Evolutionary conservation across 805 yeast genomes (phyloP).

Genomic region (Lipomyces kockii): DNA sequence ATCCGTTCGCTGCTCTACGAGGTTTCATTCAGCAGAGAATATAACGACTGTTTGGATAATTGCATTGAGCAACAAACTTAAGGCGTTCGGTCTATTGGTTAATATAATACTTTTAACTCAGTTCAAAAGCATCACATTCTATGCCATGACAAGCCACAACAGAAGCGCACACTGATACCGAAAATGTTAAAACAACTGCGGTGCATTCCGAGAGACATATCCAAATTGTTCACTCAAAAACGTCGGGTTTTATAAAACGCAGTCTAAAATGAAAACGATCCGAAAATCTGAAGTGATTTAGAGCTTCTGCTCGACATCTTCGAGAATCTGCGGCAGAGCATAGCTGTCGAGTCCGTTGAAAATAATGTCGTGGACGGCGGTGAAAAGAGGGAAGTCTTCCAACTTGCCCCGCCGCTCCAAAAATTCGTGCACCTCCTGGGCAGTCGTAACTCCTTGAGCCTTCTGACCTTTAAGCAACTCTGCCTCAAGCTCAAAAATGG

Average conservation of each 20-base stretch:
- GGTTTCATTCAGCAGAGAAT: slow-evolving; percentile 54
- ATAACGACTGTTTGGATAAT: neutral
- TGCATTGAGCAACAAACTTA: neutral
- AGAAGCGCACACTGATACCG: neutral
- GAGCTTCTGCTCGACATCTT: slow-evolving; percentile 18
- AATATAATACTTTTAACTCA: neutral
- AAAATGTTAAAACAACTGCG: neutral
- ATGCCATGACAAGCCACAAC: neutral
- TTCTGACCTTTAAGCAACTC: slow-evolving; percentile 91
- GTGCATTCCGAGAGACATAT: neutral
- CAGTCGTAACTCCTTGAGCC: slow-evolving; percentile 92
- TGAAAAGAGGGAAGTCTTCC: slow-evolving; percentile 80
- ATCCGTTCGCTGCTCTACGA: slow-evolving; percentile 69
- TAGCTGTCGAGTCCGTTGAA: slow-evolving; percentile 60
- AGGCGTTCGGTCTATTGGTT: neutral
- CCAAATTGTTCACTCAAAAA: neutral
- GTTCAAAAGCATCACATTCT: neutral
- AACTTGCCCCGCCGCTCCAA: slow-evolving; percentile 57
- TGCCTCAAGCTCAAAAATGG: slow-evolving; percentile 82
- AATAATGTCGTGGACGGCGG: slow-evolving; percentile 80
- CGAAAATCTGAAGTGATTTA: neutral
- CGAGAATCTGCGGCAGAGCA: slow-evolving; percentile 30
- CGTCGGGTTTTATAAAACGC: neutral
- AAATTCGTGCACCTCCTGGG: slow-evolving; percentile 88
- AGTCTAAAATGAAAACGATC: neutral